Evolutionary conservation across 2,329 filamentous ascomycete genomes (phyloP).

Genomic region (Amylocarpus encephaloides): DNA sequence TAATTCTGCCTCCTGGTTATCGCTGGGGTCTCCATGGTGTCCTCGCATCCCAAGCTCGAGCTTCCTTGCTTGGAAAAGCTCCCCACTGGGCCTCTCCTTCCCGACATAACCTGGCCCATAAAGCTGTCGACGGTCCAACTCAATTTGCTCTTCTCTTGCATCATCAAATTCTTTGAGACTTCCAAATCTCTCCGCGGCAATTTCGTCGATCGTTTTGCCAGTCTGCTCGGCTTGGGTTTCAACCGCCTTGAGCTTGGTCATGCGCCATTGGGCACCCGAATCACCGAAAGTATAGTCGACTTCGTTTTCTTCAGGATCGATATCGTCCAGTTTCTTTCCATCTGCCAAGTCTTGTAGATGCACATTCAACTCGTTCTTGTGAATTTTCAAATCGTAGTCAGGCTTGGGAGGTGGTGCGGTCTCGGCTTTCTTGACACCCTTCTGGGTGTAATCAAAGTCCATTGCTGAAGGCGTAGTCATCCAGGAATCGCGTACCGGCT

Average conservation of each 20-base stretch:
- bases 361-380: constrained; percentile 74
- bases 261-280: constrained; percentile 84
- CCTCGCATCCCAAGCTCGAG: constrained; percentile 47
- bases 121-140: constrained; percentile 72
- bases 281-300: constrained; percentile 86
- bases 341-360: constrained; percentile 43
- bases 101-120: constrained; percentile 82
- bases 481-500: constrained; percentile 71
- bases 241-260: constrained; percentile 87
- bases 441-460: constrained; percentile 76
- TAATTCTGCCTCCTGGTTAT: constrained; percentile 23
- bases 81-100: constrained; percentile 81
- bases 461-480: constrained; percentile 84
- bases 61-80: constrained; percentile 74
- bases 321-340: constrained; percentile 4
- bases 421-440: constrained; percentile 49
- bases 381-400: constrained; percentile 42
- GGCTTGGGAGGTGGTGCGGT: constrained; percentile 29
- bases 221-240: constrained; percentile 73
- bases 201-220: constrained; percentile 67
- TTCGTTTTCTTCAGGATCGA: constrained; percentile 43
- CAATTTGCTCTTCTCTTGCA: constrained; percentile 85
- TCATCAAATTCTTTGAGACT: constrained; percentile 82
- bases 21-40: constrained; percentile 31
- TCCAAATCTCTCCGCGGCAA: constrained; percentile 78